Evolutionary conservation across 2,329 filamentous ascomycete genomes (phyloP), one percentile per base, ranked within the genome.

Genomic region (Orbilia brochopaga): DNA sequence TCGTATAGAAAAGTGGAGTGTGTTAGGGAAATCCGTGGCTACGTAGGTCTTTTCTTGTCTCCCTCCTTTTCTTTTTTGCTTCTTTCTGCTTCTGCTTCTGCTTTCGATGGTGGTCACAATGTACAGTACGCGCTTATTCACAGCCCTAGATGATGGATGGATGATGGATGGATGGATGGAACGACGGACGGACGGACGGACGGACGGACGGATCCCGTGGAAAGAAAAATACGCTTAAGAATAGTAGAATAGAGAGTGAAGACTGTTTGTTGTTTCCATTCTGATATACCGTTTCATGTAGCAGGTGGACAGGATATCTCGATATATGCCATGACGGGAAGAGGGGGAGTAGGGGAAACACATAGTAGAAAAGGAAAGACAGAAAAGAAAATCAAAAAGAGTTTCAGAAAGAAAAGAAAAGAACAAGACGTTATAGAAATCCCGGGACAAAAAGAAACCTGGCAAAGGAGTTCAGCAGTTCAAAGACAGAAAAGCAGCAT

Each of bases 201-300:
- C 56, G 52, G 64, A 57, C 61, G 40, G 37, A 42, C 15, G 37
- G 37, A 42, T 42, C n/a, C 37, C 37, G 55, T 63, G 58, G 58
- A 53, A 55, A 70, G 54, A 70, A 51, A 13, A 51, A 63, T 70
- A 59, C 59, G 65, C 13, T 59, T 63, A 58, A 63, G 53, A 63
- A 62, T 56, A 42, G 63, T 48, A 54, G 19, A 55, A 59, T 70
- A 70, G 59, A 70, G 59, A 70, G 65, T 46, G 65, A 70, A 63
- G 46, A 51, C 11, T 51, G 37, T 42, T 15, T 42, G 11, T 42
- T 42, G 37, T 70, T 63, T 70, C 56, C 65, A 70, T 70, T 70
- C 65, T 70, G 65, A 70, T 70, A 70, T 63, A 70, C 65, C 65
- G 11, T 51, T 63, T 70, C 65, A 69, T 69, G 65, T 70, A 70